A percentile compares a stretch with the other conserved stretches of the same genome.
These are phyloP conservation scores for Aspergillus cristatus DNA, from an alignment of 495 filamentous ascomycete genomes.

Conservation along the genomic window DNA sequence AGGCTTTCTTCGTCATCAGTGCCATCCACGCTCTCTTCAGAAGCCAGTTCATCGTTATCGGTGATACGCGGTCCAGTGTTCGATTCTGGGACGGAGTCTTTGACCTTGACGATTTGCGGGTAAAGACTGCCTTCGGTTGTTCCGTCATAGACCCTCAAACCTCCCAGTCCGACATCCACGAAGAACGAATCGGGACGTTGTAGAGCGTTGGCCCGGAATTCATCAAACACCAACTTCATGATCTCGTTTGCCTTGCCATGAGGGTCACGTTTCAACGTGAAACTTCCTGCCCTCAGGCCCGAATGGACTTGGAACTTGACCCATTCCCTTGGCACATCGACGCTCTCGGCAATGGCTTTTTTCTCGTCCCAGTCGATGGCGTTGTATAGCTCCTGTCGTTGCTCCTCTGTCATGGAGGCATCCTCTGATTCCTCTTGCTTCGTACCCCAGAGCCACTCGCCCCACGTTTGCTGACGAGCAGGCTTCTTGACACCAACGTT, in stretches of 20 bases:
- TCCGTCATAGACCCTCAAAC: constrained; percentile 89
- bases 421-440: constrained; percentile 64
- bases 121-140: constrained; percentile 84
- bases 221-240: constrained; percentile 84
- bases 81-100: constrained; percentile 72
- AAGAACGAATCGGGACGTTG: constrained; percentile 86
- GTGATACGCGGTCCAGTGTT: constrained; percentile 35
- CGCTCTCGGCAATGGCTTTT: constrained; percentile 71
- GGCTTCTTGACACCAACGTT: constrained; percentile 72
- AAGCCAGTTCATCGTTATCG: constrained; percentile 56
- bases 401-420: constrained; percentile 82
- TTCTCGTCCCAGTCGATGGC: constrained; percentile 99
- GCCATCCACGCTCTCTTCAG: constrained; percentile 41
- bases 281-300: constrained; percentile 82
- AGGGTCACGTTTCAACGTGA: constrained; percentile 82
- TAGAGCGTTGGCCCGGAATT: constrained; percentile 78
- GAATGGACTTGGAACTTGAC: constrained; percentile 88
- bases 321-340: constrained; percentile 82
- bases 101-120: constrained; percentile 89
- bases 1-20: constrained; percentile 61
- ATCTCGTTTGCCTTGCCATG: constrained; percentile 72
- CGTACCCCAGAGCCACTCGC: constrained; percentile 78
- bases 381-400: constrained; percentile 91
- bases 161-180: constrained; percentile 79
- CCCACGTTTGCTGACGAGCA: constrained; percentile 63